Evolutionary conservation across 2,329 filamentous ascomycete species (phyloP).

Genomic region (Pestalotiopsis sp.): DNA sequence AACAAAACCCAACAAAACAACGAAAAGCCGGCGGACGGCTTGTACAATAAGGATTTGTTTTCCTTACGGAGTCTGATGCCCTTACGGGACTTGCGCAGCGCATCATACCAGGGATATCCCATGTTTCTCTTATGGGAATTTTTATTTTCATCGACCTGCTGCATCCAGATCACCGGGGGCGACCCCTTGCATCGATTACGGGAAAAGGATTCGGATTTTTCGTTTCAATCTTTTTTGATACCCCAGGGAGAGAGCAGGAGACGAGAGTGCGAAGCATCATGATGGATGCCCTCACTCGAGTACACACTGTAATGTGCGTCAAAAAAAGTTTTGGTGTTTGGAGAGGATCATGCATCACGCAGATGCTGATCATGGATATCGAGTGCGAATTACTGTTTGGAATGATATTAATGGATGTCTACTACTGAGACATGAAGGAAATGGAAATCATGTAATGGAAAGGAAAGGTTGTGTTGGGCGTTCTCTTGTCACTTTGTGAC

Average conservation of each 20-base stretch:
- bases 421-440: too few relatives aligned
- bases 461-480: neutral
- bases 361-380: neutral
- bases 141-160: neutral
- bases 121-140: slow-evolving; percentile 8
- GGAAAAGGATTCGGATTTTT: slow-evolving; percentile 6
- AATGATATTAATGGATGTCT: neutral
- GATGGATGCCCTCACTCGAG: neutral
- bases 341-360: neutral
- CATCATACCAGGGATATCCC: slow-evolving; percentile 12
- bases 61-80: slow-evolving; percentile 10
- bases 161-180: slow-evolving; percentile 9
- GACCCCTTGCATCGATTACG: slow-evolving; percentile 7
- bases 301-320: neutral
- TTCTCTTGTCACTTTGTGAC: neutral
- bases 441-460: too few relatives aligned
- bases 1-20: slow-evolving; percentile 5
- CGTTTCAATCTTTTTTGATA: slow-evolving; percentile 6
- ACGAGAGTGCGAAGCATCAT: neutral
- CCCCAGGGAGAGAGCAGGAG: slow-evolving; percentile 5
- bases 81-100: slow-evolving; percentile 11
- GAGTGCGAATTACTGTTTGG: neutral
- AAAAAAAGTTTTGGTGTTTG: neutral
- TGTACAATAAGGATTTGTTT: slow-evolving; percentile 8
- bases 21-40: neutral